Percentiles rank a stretch among this genome's conserved stretches.
phyloP scores from a whole-genome alignment of 2,329 filamentous ascomycete species.

The Fusarium zealandicum region DNA sequence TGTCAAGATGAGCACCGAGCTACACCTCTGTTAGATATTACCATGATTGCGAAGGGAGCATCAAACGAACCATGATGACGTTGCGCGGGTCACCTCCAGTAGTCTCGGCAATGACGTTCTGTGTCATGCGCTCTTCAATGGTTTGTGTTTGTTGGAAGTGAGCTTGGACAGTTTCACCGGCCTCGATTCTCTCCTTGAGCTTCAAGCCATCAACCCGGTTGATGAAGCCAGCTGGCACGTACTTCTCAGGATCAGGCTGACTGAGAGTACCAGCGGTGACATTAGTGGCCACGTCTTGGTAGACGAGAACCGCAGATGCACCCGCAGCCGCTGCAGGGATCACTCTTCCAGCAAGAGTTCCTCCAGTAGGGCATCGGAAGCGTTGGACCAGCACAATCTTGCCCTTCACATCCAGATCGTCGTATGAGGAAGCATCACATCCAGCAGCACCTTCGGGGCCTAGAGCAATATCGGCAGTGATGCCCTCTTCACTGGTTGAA shows the following conservation, averaged over 20 bases:
- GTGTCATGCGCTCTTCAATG: constrained; percentile 34
- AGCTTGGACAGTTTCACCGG: constrained; percentile 46
- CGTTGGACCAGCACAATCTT: constrained; percentile 40
- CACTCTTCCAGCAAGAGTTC: constrained; percentile 34
- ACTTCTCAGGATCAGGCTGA: constrained; percentile 29
- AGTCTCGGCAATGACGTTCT: constrained; percentile 33
- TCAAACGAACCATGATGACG: constrained; percentile 28
- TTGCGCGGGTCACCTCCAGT: constrained; percentile 28
- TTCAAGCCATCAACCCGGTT: constrained; percentile 49
- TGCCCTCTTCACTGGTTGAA: constrained; percentile 26
- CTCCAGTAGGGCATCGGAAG: constrained; percentile 35
- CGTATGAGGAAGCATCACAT: constrained; percentile 29
- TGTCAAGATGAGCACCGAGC: constrained; percentile 30
- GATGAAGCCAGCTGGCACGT: constrained; percentile 31
- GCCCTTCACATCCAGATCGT: constrained; percentile 32
- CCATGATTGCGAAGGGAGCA: rapidly evolving
- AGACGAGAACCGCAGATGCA: constrained; percentile 31
- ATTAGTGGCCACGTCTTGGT: constrained; percentile 31
- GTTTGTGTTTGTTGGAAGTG: constrained; percentile 33
- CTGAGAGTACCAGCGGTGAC: constrained; percentile 34
- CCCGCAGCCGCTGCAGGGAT: constrained; percentile 32
- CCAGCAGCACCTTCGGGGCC: constrained; percentile 35
- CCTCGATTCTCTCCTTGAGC: constrained; percentile 49
- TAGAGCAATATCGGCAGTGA: constrained; percentile 31
- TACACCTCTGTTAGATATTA: background rate